Conservation (phyloP, 495 filamentous ascomycete genomes). For the Paragyromitra xinjiangensis region DNA sequence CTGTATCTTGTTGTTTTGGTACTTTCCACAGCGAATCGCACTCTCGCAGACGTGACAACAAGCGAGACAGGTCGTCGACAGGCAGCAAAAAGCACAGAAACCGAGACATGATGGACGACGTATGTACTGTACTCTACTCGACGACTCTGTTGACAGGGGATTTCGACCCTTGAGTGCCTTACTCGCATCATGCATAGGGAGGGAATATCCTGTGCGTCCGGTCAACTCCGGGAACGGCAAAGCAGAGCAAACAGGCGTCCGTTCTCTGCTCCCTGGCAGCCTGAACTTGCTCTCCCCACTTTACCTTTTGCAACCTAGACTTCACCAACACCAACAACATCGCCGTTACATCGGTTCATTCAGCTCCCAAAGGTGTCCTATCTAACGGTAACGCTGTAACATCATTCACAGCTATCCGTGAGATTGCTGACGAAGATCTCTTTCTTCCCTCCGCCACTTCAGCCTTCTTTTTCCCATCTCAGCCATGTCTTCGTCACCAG, state of each 20-base stretch:
- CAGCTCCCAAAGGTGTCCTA: neutral
- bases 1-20: conserved; percentile 33
- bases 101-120: neutral
- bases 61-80: conserved; percentile 40
- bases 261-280: neutral
- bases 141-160: neutral
- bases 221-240: neutral
- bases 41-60: conserved; percentile 40
- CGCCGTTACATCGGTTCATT: neutral
- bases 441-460: neutral
- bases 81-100: conserved; percentile 20
- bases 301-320: neutral
- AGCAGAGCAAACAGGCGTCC: neutral
- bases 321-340: neutral
- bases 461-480: neutral
- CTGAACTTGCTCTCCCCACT: neutral
- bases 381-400: neutral
- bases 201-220: neutral
- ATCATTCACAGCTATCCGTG: neutral
- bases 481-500: neutral
- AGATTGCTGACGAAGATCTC: neutral
- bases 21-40: conserved; percentile 35
- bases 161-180: too few species aligned
- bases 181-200: neutral
- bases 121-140: neutral